phyloP scores from a whole-genome alignment of 805 yeast genomes.

The Kazachstania bromeliacearum region DNA sequence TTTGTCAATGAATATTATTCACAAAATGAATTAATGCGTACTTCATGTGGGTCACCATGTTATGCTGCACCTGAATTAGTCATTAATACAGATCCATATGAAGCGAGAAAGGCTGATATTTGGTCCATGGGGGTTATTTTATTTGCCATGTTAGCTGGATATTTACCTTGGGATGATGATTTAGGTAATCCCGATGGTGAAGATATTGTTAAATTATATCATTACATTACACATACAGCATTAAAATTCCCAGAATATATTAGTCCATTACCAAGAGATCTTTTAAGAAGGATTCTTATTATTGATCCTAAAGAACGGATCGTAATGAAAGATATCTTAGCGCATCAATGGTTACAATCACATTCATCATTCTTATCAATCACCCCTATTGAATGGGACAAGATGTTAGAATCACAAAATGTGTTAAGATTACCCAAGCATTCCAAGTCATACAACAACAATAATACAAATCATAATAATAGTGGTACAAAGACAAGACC shows the following conservation, averaged over 20 bases:
- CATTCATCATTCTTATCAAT: conserved; percentile 80
- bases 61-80: conserved; percentile 98
- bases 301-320: conserved; percentile 77
- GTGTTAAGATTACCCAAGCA: conserved; percentile 11
- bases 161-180: conserved; percentile 95
- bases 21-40: conserved; percentile 74
- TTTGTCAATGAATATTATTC: conserved; percentile 72
- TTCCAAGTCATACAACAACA: conserved; percentile 6
- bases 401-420: conserved; percentile 15
- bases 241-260: conserved; percentile 93
- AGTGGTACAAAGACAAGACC: too few species aligned
- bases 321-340: conserved; percentile 55
- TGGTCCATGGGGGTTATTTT: conserved; percentile 96
- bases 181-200: conserved; percentile 93
- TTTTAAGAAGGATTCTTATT: conserved; percentile 72
- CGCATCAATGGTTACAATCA: conserved; percentile 81
- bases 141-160: conserved; percentile 96
- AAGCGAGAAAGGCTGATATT: conserved; percentile 88
- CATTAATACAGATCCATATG: conserved; percentile 80
- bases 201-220: conserved; percentile 81
- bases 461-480: too few species aligned
- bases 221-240: conserved; percentile 84
- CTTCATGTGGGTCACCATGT: conserved; percentile 96
- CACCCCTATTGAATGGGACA: conserved; percentile 89
- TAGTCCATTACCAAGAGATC: conserved; percentile 83